Evolutionary conservation across 805 yeast species (phyloP), one percentile per base, ranked within the genome.

Genomic region (Barnettozyma pratensis): DNA sequence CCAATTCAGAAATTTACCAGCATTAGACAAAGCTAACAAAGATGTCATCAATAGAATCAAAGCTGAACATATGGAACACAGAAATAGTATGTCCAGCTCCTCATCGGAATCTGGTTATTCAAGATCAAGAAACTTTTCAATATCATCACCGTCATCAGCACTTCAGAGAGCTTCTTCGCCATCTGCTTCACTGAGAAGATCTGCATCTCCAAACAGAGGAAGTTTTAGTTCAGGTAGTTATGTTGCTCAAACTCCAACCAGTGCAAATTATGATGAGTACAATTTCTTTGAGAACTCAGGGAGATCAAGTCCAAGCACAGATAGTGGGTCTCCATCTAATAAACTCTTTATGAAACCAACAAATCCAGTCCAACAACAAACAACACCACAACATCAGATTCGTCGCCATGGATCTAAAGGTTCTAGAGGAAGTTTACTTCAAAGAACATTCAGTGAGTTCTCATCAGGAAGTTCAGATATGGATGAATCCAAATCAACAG

Each of bases 21-120:
- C 94, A 6, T 74, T 95, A 48, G 98, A 94, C 57, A 87, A 86
- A 58, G 97, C 96, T 7, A 94, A 94, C 62, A 89, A 88, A 61
- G 97, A 91, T 67, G 91, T 87, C 11, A 89, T 94, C 54, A 87
- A 87, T 59, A 72, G 96, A 53, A 76, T 94, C 61, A 87, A 90
- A 60, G 83, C 75, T 31, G 98, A 92, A 63, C 96, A 88, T 64
- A 55, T 83, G 54, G 65, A 65, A 37, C 72, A 68, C 48, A 65
- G 71, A 48, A 61, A 66, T n/a, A 70, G 73, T 19, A 55, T 63
- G 19, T 63, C 68, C 3, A 65, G 69, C 29, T 65, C 72, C 6
- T 68, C 74, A 0, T 68, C 75, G 5, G 65, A 62, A 4, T 60
- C 65, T 3, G 60, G 58, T 6, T 46, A 47, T 38, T 41, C 53